Percentiles rank a stretch among this genome's conserved stretches.
These are phyloP conservation scores for Coemansia aciculifera DNA, from an alignment of 192 early-diverging fungal species.

Conservation along the genomic window DNA sequence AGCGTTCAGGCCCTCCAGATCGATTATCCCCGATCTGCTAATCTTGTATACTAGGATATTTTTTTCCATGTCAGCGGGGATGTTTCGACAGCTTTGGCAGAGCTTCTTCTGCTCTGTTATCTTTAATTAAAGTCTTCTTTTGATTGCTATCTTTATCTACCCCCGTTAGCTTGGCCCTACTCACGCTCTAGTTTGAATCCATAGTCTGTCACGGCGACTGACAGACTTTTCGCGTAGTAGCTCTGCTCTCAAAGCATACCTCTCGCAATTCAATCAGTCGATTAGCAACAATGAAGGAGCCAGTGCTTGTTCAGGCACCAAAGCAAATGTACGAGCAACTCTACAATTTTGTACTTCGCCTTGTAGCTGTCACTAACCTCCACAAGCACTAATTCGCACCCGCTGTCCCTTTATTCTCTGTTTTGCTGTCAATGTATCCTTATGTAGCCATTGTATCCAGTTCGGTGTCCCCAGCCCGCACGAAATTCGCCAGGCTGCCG, in stretches of 20 bases:
- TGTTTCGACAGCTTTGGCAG: not conserved
- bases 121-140: not conserved
- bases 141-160: not conserved
- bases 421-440: not conserved
- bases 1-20: not conserved
- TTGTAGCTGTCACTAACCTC: not conserved
- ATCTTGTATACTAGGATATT: not conserved
- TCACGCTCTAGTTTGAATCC: not conserved
- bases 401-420: not conserved
- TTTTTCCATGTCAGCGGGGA: not conserved
- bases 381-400: not conserved
- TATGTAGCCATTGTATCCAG: constrained; percentile 83
- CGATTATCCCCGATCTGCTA: not conserved
- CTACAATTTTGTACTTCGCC: not conserved
- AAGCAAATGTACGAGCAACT: constrained; percentile 69
- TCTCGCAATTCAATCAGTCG: not conserved
- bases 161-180: not conserved
- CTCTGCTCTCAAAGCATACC: not conserved
- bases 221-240: not conserved
- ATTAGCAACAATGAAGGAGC: constrained; percentile 70
- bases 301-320: constrained; percentile 65
- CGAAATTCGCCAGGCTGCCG: constrained; percentile 84
- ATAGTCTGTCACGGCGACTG: not conserved
- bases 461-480: constrained; percentile 92
- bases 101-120: not conserved